phyloP scores from a whole-genome alignment of 257 asterid species.

The Solanum microdontum region DNA sequence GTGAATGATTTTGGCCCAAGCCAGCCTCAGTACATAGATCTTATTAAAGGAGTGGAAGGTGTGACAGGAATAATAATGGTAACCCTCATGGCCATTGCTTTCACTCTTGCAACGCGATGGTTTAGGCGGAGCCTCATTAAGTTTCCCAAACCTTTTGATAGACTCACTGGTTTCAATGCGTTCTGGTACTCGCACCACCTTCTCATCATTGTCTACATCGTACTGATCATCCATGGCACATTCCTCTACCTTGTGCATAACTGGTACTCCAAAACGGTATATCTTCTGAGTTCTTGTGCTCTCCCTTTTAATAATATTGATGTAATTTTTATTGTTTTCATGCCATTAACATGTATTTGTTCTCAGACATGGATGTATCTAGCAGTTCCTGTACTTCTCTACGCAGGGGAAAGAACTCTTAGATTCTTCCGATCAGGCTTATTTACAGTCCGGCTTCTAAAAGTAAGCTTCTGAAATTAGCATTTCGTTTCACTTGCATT shows the following conservation, averaged over 20 bases:
- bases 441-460: slow-evolving; percentile 50
- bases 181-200: slow-evolving; percentile 97
- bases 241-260: slow-evolving; percentile 68
- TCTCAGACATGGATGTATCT: slow-evolving; percentile 94
- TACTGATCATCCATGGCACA: slow-evolving; percentile 64
- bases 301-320: background rate
- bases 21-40: slow-evolving; percentile 53
- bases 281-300: background rate
- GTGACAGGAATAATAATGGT: slow-evolving; percentile 84
- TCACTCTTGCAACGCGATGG: slow-evolving; percentile 73
- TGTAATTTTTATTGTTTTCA: background rate
- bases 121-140: slow-evolving; percentile 79
- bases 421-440: slow-evolving; percentile 82
- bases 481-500: background rate
- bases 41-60: slow-evolving; percentile 60
- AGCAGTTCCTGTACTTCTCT: slow-evolving; percentile 80
- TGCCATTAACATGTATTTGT: background rate
- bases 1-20: slow-evolving; percentile 38
- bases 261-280: slow-evolving; percentile 84
- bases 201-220: slow-evolving; percentile 59
- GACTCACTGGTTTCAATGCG: slow-evolving; percentile 92
- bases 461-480: slow-evolving; percentile 33
- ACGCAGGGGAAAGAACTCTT: slow-evolving; percentile 82
- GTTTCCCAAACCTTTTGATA: slow-evolving; percentile 80
- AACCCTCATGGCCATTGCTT: slow-evolving; percentile 61